Evolutionary conservation across 495 filamentous ascomycete species (phyloP), one percentile per base, ranked within the genome.

Genomic region (Aspergillus hancockii): DNA sequence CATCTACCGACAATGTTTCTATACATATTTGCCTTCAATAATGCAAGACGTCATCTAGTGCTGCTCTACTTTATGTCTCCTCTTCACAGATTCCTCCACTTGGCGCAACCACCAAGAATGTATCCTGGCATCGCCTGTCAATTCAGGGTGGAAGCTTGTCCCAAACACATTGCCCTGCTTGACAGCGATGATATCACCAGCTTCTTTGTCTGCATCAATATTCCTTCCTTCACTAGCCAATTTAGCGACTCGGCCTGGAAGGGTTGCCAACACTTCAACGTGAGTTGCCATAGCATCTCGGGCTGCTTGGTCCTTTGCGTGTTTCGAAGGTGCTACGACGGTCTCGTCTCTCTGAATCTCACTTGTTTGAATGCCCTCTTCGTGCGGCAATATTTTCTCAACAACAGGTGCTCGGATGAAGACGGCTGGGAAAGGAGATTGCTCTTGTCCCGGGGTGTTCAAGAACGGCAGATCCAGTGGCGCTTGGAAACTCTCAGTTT

Each of bases 331-430:
- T 25, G 90, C 90, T 52, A 88, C 76, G 16, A 93, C 79, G 5
- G 83, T 88, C n/a, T 81, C 83, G 4, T 83, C 82, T 25, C 73
- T 64, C n/a, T 69, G 55, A 7, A 63, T 72, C 65, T 88, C 84
- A 32, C 66, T 79, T 18, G 62, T 62, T 66, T 85, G 85, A 6
- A 79, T 71, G 8, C 79, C 84, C 8, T 75, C 59, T 9, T 82
- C 72, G 53, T 80, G 72, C 5, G 83, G 80, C 41, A 97, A 71
- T 3, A 98, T 75, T 60, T 86, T 87, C 74, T 98, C 93, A 0
- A 98, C 95, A 2, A 98, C 86, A 0, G 94, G 94, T 18, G 94
- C 95, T 1, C 94, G 83, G 59, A 98, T 98, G 71, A 98, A 98
- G 31, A 98, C 89, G 0, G 87, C 90, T 18, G 84, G 81, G 71